Conservation (phyloP, 768 basidiomycete species). For the Exidia glandulosa region DNA sequence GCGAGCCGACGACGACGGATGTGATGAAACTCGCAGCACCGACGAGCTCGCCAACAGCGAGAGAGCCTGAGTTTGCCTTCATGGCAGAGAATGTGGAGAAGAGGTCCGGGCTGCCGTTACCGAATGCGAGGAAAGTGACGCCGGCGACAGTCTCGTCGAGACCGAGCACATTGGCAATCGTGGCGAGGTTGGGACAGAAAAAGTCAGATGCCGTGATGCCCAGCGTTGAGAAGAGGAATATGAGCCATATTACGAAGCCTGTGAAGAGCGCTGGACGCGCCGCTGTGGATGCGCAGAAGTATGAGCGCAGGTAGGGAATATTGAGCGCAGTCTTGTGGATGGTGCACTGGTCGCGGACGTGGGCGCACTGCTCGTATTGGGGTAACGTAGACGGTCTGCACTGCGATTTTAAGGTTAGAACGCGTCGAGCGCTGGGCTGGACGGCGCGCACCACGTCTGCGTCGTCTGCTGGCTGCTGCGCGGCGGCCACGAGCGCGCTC, state of each 20-base stretch:
- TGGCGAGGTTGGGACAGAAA: conserved; percentile 92
- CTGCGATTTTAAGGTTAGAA: conserved; percentile 24
- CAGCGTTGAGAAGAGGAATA: conserved; percentile 91
- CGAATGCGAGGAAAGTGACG: conserved; percentile 93
- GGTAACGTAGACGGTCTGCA: conserved; percentile 56
- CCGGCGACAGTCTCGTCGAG: conserved; percentile 91
- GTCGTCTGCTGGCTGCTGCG: not conserved
- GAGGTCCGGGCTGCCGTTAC: conserved; percentile 93
- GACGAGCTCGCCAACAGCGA: conserved; percentile 90
- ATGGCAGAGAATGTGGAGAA: conserved; percentile 95
- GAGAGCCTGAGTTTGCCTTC: conserved; percentile 68
- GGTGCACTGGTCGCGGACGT: conserved; percentile 50
- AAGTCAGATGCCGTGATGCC: conserved; percentile 95
- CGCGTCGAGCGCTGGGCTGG: not conserved
- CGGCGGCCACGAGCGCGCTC: not conserved
- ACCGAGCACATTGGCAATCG: conserved; percentile 75
- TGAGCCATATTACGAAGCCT: conserved; percentile 63
- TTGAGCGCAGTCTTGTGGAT: conserved; percentile 52
- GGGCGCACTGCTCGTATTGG: conserved; percentile 45
- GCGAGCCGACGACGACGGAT: conserved; percentile 93
- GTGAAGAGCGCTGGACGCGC: conserved; percentile 43
- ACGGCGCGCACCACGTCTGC: not conserved
- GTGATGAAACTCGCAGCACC: conserved; percentile 95
- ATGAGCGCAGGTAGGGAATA: conserved; percentile 55
- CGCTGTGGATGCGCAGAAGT: conserved; percentile 53